Evolutionary conservation across 805 yeast species (phyloP), one percentile per base, ranked within the genome.

Genomic region (Candida andamanensis): DNA sequence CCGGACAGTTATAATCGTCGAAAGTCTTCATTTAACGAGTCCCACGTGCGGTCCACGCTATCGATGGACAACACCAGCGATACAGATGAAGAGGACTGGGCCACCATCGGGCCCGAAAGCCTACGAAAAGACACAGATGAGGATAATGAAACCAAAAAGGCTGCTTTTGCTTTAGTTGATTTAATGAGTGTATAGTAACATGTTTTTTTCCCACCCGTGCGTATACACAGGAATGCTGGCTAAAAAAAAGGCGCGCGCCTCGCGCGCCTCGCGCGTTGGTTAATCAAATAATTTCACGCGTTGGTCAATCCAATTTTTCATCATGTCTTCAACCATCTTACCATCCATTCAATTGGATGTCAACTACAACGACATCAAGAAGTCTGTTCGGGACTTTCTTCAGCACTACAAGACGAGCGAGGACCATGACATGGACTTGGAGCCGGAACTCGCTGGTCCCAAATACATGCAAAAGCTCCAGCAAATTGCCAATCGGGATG

Each of bases 41-140:
- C 62, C 6, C 60, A 61, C 35, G 39, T 54, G 2, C 36, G 60
- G 29, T 49, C 57, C 1, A 56, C 60, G 2, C 42, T 56, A 36
- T 45, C 54, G 6, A 33, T 50, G 6, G 39, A 15, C 27, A 94
- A 85, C 48, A 89, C 97, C 0, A 26, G 31, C 26, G 95, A 85
- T 49, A 90, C 98, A 0, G 98, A 90, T 56, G 97, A 90, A 51
- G 98, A 90, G 57, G 97, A 90, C 57, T 90, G 98, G 98, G 83
- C 79, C 40, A 62, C 86, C 0, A 80, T 89, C 33, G 97, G 97
- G 1, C 87, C 96, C 0, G 80, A 74, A 23, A 63, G 75, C 26
- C 61, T 86, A 35, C 62, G 84, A 28, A 59, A 47, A 38, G 44
- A 52, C 6, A 34, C 32, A 28, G 32, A 28, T 28, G 56, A 50